Percentiles rank a stretch among this genome's conserved stretches.
These are phyloP conservation scores for Kernera saxatilis DNA, from an alignment of 345 rosid species.

Conservation along the genomic window DNA sequence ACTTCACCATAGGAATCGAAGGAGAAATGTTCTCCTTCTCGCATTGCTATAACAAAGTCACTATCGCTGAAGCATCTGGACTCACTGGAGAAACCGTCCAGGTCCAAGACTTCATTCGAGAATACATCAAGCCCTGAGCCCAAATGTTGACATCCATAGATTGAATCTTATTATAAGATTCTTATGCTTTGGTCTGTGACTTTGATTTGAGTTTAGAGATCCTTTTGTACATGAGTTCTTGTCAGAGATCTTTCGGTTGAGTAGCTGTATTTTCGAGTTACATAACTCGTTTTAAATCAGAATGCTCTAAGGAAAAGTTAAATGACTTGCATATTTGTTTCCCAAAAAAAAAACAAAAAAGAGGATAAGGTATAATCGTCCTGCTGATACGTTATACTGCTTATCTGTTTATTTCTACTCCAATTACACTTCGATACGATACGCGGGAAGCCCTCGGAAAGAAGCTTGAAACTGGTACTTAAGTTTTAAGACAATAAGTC, in stretches of 20 bases:
- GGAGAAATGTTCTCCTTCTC: slow-evolving; percentile 70
- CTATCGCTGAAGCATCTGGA: slow-evolving; percentile 72
- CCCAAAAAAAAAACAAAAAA: not conserved
- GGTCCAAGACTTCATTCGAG: slow-evolving; percentile 70
- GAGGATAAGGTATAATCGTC: not conserved
- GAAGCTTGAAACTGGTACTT: not conserved
- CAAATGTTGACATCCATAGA: not conserved
- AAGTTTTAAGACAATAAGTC: not conserved
- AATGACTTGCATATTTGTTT: not conserved
- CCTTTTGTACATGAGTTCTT: slow-evolving; percentile 18
- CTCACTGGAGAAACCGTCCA: slow-evolving; percentile 58
- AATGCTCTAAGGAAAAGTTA: not conserved
- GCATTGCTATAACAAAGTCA: slow-evolving; percentile 73
- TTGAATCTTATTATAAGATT: not conserved
- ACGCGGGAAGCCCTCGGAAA: not conserved
- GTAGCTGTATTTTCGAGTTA: not conserved
- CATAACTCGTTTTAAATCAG: not conserved
- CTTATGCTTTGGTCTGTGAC: slow-evolving; percentile 9
- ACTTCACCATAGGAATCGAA: slow-evolving; percentile 65
- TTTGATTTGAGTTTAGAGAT: slow-evolving; percentile 10
- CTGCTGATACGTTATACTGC: not conserved
- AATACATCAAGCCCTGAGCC: slow-evolving; percentile 56
- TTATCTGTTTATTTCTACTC: not conserved
- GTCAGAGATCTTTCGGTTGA: not conserved
- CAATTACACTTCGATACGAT: not conserved